Evolutionary conservation across 2,329 filamentous ascomycete species (phyloP), one percentile per base, ranked within the genome.

Genomic region (Alternaria brassicae): DNA sequence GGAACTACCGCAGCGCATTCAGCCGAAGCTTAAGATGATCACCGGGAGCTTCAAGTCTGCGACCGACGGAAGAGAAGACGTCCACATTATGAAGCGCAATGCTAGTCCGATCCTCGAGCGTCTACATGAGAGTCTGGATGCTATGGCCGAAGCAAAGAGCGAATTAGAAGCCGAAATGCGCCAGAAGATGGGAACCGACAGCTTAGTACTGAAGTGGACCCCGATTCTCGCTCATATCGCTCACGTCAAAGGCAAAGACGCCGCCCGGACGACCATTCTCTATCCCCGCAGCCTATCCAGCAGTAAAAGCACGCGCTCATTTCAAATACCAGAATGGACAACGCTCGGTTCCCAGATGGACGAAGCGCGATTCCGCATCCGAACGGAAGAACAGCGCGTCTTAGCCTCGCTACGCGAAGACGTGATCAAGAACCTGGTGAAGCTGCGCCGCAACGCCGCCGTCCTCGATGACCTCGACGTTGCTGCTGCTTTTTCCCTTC

Each of bases 401-500:
- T 92, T 98, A 68, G 83, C 87, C 56, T 80, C 84, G 5, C 83
- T 99, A 8, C 90, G 94, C 28, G 86, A 88, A 61, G 83, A 86
- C 50, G 93, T 97, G 0, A 88, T 98, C 4, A 80, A 86, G 45
- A 94, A 93, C 69, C 85, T 99, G 3, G 88, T 97, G 63, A 92
- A 90, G 70, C 86, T 99, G 13, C 89, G 95, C 6, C 90, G 91
- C 57, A 98, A 97, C 77, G 93, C 94, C 10, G 85, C 88, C n/a
- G 90, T 97, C 1, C 86, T 99, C 19, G 94, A 98, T 75, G 93
- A 97, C 77, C 86, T 99, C 8, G 95, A 99, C 78, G 90, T 99
- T 36, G 87, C 91, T 2, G 92, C 91, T 55, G 92, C 92, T 0
- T 96, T 96, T 72, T 92, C 95, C 3, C 84, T 83, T 4, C 83